phyloP scores from a whole-genome alignment of 768 basidiomycete species.

The Phlegmacium glaucopus region DNA sequence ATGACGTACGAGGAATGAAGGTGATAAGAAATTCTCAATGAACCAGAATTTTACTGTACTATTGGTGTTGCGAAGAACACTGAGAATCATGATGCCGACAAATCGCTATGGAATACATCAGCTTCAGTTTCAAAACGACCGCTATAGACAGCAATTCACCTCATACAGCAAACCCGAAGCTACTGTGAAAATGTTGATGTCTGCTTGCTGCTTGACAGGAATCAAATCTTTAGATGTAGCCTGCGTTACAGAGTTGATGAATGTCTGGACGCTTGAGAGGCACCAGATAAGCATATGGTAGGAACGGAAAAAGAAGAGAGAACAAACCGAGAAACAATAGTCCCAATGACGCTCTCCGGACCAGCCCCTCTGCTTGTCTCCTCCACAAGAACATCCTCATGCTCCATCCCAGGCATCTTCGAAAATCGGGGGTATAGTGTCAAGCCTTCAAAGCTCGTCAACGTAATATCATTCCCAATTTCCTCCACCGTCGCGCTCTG shows the following conservation, averaged over 20 bases:
- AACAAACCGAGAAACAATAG: conserved; percentile 50
- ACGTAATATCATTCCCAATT: conserved; percentile 69
- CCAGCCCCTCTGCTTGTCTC: conserved; percentile 32
- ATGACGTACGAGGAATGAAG: conserved; percentile 80
- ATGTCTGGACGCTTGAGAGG: conserved; percentile 37
- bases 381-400: conserved; percentile 74
- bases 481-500: conserved; percentile 67
- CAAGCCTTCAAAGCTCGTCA: conserved; percentile 88
- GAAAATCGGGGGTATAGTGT: conserved; percentile 82
- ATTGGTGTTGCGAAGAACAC: conserved; percentile 91
- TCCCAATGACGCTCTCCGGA: conserved; percentile 40
- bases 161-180: conserved; percentile 96
- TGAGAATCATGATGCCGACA: conserved; percentile 96
- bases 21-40: conserved; percentile 98
- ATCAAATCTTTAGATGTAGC: conserved; percentile 20
- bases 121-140: neutral
- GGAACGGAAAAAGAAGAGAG: neutral
- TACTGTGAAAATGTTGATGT: conserved; percentile 99
- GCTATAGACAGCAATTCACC: conserved; percentile 39
- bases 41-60: conserved; percentile 99
- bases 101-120: conserved; percentile 64
- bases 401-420: conserved; percentile 74
- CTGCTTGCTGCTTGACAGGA: conserved; percentile 55
- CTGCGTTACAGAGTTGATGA: conserved; percentile 34
- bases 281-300: conserved; percentile 12